Percentiles rank a stretch among this genome's conserved stretches.
phyloP scores from a whole-genome alignment of 768 basidiomycete genomes.

The Pisolithus tinctorius region DNA sequence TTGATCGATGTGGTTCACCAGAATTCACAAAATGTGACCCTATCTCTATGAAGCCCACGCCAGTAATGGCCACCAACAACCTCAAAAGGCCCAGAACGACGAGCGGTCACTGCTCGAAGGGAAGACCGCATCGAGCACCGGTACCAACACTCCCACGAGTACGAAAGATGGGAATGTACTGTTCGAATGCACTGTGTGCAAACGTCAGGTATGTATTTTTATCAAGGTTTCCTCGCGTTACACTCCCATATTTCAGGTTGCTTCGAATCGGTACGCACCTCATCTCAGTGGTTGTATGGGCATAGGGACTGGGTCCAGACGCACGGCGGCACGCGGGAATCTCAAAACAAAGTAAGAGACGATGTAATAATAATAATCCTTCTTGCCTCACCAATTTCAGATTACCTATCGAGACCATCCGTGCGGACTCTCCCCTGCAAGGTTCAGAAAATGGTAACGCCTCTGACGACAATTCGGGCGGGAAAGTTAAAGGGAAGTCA shows the following conservation, averaged over 20 bases:
- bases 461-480: conserved; percentile 52
- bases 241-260: conserved; percentile 43
- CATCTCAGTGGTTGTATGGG: conserved; percentile 81
- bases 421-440: conserved; percentile 57
- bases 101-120: conserved; percentile 36
- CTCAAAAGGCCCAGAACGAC: conserved; percentile 30
- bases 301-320: conserved; percentile 53
- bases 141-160: conserved; percentile 52
- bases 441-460: conserved; percentile 56
- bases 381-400: conserved; percentile 27
- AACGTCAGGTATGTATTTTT: conserved; percentile 50
- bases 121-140: conserved; percentile 36
- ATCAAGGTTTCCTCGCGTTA: neutral
- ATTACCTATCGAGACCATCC: conserved; percentile 52
- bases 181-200: conserved; percentile 74
- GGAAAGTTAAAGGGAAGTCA: conserved; percentile 46
- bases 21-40: conserved; percentile 6
- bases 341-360: conserved; percentile 56
- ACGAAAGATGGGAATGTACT: conserved; percentile 55
- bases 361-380: conserved; percentile 1
- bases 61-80: conserved; percentile 24
- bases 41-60: conserved; percentile 28
- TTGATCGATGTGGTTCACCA: neutral
- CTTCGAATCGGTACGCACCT: conserved; percentile 79
- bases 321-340: conserved; percentile 55